A percentile compares a stretch with the other conserved stretches of the same genome.
Conservation (phyloP, 139 green algal species). For the Parachlorella kessleri region DNA sequence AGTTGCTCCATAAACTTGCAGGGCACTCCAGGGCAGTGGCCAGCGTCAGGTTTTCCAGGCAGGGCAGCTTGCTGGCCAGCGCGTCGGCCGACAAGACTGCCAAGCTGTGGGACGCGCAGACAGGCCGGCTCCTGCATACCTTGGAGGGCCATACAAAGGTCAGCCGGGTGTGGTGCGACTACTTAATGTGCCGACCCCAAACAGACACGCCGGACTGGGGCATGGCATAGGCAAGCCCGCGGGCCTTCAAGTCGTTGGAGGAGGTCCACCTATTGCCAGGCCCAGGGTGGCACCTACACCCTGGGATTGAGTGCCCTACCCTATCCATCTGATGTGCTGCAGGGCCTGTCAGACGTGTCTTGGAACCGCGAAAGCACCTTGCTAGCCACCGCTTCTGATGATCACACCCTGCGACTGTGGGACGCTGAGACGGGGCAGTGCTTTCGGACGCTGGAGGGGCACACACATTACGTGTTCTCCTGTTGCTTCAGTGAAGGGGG, state of each 20-base stretch:
- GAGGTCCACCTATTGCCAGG: background rate
- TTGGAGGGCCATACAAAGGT: conserved; percentile 61
- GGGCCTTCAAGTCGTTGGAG: too few species aligned
- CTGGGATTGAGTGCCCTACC: too few species aligned
- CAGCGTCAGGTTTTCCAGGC: conserved; percentile 54
- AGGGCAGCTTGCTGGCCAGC: conserved; percentile 61
- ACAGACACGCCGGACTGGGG: too few species aligned
- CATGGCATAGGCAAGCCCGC: too few species aligned
- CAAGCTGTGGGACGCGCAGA: conserved; percentile 67
- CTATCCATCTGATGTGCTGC: background rate
- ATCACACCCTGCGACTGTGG: conserved; percentile 70
- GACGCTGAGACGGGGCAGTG: conserved; percentile 59
- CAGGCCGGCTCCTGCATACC: conserved; percentile 39
- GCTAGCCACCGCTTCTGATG: conserved; percentile 67
- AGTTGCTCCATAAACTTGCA: conserved; percentile 21
- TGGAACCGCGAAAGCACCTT: conserved; percentile 71
- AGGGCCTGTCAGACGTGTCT: conserved; percentile 78
- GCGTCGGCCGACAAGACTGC: conserved; percentile 72
- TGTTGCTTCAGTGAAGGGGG: conserved; percentile 77
- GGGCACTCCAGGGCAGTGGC: conserved; percentile 58
- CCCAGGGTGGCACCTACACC: background rate
- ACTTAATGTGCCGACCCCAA: too few species aligned
- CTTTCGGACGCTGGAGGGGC: conserved; percentile 65
- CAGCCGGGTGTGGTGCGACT: too few species aligned
- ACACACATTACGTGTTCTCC: conserved; percentile 91